Evolutionary conservation across 2,329 filamentous ascomycete genomes (phyloP).

Genomic region (Cadophora luteo-olivacea): DNA sequence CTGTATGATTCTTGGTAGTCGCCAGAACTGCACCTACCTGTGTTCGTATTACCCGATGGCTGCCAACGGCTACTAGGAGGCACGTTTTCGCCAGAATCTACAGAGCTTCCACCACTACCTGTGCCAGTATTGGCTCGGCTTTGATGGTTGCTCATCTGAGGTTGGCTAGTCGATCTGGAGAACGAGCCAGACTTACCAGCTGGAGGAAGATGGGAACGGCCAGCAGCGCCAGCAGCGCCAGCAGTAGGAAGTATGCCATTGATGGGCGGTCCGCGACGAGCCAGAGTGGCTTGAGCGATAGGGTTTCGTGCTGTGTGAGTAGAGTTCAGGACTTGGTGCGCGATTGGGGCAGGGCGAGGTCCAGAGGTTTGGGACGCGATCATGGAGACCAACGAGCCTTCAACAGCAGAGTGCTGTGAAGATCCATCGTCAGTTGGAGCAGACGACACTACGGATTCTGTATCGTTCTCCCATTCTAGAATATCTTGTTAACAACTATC

Average conservation of each 20-base stretch:
- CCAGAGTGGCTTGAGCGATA: not conserved
- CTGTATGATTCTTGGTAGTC: not conserved
- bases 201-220: not conserved
- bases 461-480: constrained; percentile 6
- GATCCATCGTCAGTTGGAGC: not conserved
- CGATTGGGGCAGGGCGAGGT: not conserved
- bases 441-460: constrained; percentile 1
- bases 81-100: not conserved
- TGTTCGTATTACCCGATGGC: not conserved
- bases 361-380: not conserved
- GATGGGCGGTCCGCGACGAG: not conserved
- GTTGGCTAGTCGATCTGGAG: not conserved
- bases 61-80: not conserved
- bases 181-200: not conserved
- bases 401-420: not conserved
- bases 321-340: not conserved
- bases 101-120: not conserved
- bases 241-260: not conserved
- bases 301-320: not conserved
- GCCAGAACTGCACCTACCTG: not conserved
- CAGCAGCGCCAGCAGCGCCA: not conserved
- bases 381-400: not conserved
- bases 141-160: not conserved
- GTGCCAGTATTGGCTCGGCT: not conserved
- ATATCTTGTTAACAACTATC: not conserved